phyloP scores from a whole-genome alignment of 345 rosid genomes.

The Citrus glauca region DNA sequence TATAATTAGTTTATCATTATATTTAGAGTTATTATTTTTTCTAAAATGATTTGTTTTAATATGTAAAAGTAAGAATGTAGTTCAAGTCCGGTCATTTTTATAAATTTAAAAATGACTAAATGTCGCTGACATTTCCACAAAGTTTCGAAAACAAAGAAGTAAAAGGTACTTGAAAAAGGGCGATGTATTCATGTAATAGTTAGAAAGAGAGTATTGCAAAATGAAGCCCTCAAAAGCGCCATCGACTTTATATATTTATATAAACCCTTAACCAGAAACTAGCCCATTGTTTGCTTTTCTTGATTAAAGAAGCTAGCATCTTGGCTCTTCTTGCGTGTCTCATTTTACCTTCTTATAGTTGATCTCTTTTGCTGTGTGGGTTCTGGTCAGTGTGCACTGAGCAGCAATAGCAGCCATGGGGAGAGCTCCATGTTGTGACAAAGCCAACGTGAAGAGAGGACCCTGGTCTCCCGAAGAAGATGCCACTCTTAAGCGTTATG shows the following conservation, averaged over 20 bases:
- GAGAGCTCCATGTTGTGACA: conserved; percentile 70
- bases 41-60: too few species aligned
- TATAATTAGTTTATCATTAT: too few species aligned
- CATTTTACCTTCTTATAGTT: not conserved
- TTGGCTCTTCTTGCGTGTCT: conserved; percentile 12
- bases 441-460: conserved; percentile 57
- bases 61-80: too few species aligned
- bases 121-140: not conserved
- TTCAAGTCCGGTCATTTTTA: too few species aligned
- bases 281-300: conserved; percentile 11
- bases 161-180: not conserved
- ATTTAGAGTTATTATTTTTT: too few species aligned
- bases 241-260: conserved; percentile 15
- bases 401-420: conserved; percentile 31
- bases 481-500: conserved; percentile 40
- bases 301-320: not conserved
- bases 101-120: not conserved
- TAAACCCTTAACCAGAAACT: not conserved
- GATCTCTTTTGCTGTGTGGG: not conserved
- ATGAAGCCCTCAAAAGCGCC: conserved; percentile 6
- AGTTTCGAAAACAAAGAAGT: not conserved
- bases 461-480: conserved; percentile 76
- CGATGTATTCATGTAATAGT: not conserved
- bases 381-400: not conserved
- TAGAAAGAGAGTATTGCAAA: not conserved